A percentile compares a stretch with the other conserved stretches of the same genome.
These are phyloP conservation scores for Liquidambar formosana DNA, from an alignment of 164 flowering plant genomes.

Conservation along the genomic window DNA sequence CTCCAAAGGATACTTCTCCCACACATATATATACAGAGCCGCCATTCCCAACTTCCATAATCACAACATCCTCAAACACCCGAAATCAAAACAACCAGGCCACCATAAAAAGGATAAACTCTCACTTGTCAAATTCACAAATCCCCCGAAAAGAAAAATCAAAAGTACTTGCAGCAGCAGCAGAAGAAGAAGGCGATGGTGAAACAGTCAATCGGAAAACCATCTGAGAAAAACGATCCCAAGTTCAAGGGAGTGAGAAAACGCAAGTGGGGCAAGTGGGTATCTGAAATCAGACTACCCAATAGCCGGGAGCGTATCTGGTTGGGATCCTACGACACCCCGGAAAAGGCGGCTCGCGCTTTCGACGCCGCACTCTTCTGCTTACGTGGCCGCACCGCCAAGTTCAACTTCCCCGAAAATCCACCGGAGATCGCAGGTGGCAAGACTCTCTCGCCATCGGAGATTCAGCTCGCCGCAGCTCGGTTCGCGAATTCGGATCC, in stretches of 20 bases:
- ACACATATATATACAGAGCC: neutral
- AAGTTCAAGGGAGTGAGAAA: conserved; percentile 71
- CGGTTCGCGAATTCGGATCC: conserved; percentile 49
- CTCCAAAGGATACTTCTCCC: neutral
- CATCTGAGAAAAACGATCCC: conserved; percentile 12
- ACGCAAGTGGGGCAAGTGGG: conserved; percentile 93
- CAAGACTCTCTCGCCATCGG: conserved; percentile 33
- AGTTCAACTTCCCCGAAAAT: conserved; percentile 75
- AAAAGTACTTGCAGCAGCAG: too few relatives aligned
- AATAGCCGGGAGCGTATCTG: conserved; percentile 86
- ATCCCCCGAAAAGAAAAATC: too few relatives aligned
- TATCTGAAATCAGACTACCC: conserved; percentile 84
- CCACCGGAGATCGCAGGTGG: conserved; percentile 67
- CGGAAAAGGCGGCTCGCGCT: conserved; percentile 89
- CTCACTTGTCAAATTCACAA: too few relatives aligned
- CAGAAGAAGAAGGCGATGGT: conserved; percentile 5
- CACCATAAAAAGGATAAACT: neutral
- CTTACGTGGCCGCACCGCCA: conserved; percentile 64
- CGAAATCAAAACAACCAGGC: neutral
- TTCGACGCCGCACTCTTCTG: conserved; percentile 87
- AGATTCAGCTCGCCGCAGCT: conserved; percentile 64
- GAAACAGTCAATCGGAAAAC: conserved; percentile 10
- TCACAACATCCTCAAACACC: neutral
- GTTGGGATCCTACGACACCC: conserved; percentile 80
- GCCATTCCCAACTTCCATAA: neutral